Conservation (phyloP, 306 rosid species). For the Vigna mungo region DNA sequence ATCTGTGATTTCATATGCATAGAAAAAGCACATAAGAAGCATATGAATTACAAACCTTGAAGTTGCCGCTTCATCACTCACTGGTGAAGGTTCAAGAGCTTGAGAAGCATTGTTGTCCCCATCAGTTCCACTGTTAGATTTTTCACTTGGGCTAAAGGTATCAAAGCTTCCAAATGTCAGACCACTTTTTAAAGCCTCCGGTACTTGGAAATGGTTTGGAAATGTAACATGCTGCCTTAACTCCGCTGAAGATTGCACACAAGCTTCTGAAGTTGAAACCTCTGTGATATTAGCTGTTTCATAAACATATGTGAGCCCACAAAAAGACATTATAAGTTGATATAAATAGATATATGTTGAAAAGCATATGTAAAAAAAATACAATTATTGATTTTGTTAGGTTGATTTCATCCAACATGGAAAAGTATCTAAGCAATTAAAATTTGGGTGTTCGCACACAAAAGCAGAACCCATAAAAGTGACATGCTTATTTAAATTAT, state of each 20-base stretch:
- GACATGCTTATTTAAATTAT: conserved; percentile 8
- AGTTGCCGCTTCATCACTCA: conserved; percentile 49
- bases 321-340: conserved; percentile 13
- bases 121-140: conserved; percentile 46
- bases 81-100: conserved; percentile 54
- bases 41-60: conserved; percentile 66
- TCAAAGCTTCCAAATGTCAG: conserved; percentile 87
- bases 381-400: conserved; percentile 22
- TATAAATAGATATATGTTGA: background rate
- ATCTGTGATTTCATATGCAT: conserved; percentile 13
- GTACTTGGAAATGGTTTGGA: conserved; percentile 82
- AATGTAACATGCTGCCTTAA: conserved; percentile 69
- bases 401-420: background rate
- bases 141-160: conserved; percentile 48
- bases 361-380: conserved; percentile 10
- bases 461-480: conserved; percentile 37
- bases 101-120: conserved; percentile 37
- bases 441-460: conserved; percentile 18
- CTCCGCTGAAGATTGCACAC: conserved; percentile 52
- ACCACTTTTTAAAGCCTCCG: conserved; percentile 69
- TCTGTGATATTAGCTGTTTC: conserved; percentile 56
- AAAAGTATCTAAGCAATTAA: conserved; percentile 21
- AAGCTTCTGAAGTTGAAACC: conserved; percentile 53
- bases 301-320: conserved; percentile 46
- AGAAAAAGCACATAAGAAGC: conserved; percentile 38